phyloP scores from a whole-genome alignment of 495 filamentous ascomycete genomes.

The Xylaria palmicola region DNA sequence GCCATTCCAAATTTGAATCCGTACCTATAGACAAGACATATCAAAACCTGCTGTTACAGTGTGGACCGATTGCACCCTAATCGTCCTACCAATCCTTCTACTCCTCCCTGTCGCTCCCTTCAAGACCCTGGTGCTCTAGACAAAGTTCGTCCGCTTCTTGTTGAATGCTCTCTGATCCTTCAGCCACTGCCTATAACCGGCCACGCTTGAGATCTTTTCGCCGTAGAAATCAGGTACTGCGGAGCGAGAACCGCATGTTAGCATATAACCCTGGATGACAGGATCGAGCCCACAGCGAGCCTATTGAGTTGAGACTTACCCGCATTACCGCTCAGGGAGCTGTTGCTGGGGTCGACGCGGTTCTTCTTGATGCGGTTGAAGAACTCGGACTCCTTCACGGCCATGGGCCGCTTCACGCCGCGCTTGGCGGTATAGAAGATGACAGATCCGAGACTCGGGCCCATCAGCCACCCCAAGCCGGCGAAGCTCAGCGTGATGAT shows the following conservation, averaged over 20 bases:
- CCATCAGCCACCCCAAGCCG: constrained; percentile 79
- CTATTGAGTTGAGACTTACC: constrained; percentile 42
- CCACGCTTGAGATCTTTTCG: constrained; percentile 93
- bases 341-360: constrained; percentile 75
- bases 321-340: constrained; percentile 53
- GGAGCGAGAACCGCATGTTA: constrained; percentile 10
- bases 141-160: constrained; percentile 72
- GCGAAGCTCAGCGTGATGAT: constrained; percentile 69
- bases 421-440: constrained; percentile 72
- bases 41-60: constrained; percentile 5
- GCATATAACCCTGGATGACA: background rate
- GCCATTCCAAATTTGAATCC: constrained; percentile 21
- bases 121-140: constrained; percentile 24
- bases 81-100: constrained; percentile 5
- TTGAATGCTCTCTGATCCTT: constrained; percentile 98
- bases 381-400: constrained; percentile 85
- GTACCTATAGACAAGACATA: constrained; percentile 6
- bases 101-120: background rate
- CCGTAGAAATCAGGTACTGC: constrained; percentile 69
- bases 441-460: constrained; percentile 73
- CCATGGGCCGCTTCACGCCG: constrained; percentile 64
- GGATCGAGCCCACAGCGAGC: background rate
- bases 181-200: constrained; percentile 88
- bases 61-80: background rate
- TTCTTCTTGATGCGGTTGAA: constrained; percentile 83